Evolutionary conservation across 2,329 filamentous ascomycete genomes (phyloP).

Genomic region (Cordyceps cateniannulata): DNA sequence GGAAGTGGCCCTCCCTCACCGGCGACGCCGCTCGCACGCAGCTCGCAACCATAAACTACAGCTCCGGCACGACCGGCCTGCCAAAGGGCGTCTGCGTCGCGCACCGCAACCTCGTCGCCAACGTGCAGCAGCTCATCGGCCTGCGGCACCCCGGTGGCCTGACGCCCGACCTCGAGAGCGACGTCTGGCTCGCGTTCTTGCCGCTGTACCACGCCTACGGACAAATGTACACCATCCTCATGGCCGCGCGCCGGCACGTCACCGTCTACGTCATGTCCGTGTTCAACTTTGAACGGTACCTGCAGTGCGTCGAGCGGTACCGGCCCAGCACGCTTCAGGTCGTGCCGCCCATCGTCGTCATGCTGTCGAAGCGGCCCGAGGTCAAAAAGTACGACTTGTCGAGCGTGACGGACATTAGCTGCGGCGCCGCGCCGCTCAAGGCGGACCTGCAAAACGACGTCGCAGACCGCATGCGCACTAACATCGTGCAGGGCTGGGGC

Average conservation of each 20-base stretch:
- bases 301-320: constrained; percentile 42
- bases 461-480: constrained; percentile 32
- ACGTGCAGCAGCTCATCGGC: constrained; percentile 43
- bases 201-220: constrained; percentile 60
- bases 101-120: constrained; percentile 43
- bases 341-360: constrained; percentile 53
- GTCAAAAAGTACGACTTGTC: constrained; percentile 46
- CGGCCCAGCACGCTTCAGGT: constrained; percentile 47
- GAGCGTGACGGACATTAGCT: constrained; percentile 38
- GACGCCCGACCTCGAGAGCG: constrained; percentile 31
- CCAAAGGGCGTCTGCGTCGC: constrained; percentile 46
- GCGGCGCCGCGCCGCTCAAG: constrained; percentile 47
- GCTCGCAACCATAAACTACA: constrained; percentile 43
- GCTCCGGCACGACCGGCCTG: constrained; percentile 44
- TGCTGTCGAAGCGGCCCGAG: constrained; percentile 51
- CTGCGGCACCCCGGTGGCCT: constrained; percentile 30
- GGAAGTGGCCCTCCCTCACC: constrained; percentile 35
- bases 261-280: constrained; percentile 52
- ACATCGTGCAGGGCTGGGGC: constrained; percentile 49
- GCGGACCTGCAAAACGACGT: constrained; percentile 39
- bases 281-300: constrained; percentile 47
- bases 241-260: constrained; percentile 35
- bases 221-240: constrained; percentile 46
- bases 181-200: constrained; percentile 51
- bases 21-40: constrained; percentile 26